phyloP scores from a whole-genome alignment of 2,329 filamentous ascomycete species.

The Raffaelea deltoideospora region DNA sequence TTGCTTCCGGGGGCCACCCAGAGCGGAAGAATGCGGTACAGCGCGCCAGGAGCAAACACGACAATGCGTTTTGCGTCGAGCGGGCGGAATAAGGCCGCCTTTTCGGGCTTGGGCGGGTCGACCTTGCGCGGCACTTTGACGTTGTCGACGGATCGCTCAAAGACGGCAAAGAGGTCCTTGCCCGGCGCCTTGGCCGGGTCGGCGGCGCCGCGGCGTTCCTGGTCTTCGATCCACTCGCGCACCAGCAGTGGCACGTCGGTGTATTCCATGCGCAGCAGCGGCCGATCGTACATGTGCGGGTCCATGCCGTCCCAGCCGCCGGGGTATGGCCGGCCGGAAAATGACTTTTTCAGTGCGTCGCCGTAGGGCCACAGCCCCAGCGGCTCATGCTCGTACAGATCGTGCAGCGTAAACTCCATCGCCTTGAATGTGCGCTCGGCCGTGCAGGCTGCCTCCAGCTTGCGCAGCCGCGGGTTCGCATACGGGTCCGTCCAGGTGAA shows the following conservation, averaged over 20 bases:
- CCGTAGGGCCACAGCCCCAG: conserved; percentile 23
- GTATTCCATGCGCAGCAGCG: conserved; percentile 31
- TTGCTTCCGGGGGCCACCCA: conserved; percentile 28
- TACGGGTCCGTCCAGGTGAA: conserved; percentile 29
- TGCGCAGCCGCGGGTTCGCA: conserved; percentile 11
- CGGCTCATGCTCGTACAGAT: conserved; percentile 22
- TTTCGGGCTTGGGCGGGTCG: conserved; percentile 14
- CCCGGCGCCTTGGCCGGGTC: conserved; percentile 4
- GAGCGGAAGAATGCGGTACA: conserved; percentile 33
- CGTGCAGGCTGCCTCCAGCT: conserved; percentile 21
- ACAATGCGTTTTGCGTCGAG: conserved; percentile 21
- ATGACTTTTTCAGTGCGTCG: conserved; percentile 24
- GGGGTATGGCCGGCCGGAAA: conserved; percentile 27
- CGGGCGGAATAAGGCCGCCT: conserved; percentile 13
- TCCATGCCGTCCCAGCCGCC: conserved; percentile 37
- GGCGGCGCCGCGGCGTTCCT: conserved; percentile 17
- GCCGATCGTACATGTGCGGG: conserved; percentile 32
- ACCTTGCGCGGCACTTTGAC: conserved; percentile 23
- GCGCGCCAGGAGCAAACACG: conserved; percentile 36
- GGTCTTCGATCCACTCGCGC: conserved; percentile 31
- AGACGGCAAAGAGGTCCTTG: conserved; percentile 26
- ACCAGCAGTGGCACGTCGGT: conserved; percentile 25
- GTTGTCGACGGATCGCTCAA: conserved; percentile 22
- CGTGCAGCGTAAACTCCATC: conserved; percentile 26
- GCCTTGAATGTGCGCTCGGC: conserved; percentile 20